Base-by-base conservation (phyloP, 2,329 filamentous ascomycete species). In the Talaromyces funiculosus region DNA sequence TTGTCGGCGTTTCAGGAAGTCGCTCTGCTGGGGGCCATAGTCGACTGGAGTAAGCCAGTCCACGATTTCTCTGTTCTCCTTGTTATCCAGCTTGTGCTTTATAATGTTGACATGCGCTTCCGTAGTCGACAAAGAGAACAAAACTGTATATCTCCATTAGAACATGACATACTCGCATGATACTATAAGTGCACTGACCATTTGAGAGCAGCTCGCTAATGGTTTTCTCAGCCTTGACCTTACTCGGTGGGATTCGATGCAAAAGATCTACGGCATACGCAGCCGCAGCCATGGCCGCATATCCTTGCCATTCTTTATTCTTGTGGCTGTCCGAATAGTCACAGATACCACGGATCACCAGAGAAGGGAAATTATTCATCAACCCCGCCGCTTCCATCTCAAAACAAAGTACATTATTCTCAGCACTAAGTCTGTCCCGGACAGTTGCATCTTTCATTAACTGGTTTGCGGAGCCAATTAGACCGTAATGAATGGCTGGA, bases 391-490 rank as follows among this genome's bases (percentile, higher is more conserved):
- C 54, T 16, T 56, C 53, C 53, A 58, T 58, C n/a, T 59, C 57
- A 38, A 64, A 64, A 31, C 57, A 63, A 10, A 51, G 54, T 6
- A 62, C n/a, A 14, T 20, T 24, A n/a, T 2, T 31, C 29, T 45
- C 12, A 14, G 29, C 5, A 16, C 4, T 31, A 7, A 61, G 14
- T 14, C 53, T 33, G 12, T 68, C 62, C n/a, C 67, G 51, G 4
- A 31, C 53, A 1, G n/a, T n/a, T 5, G 56, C 65, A 55, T 66
- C 47, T 37, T 64, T 67, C 8, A 67, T 59, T 18, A 67, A 62
- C n/a, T 59, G 59, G 45, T 68, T 67, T 14, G 56, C 64, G 5
- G 67, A 67, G 7, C 59, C 65, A 42, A 67, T 65, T 0, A 61
- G 53, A 6, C 66, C 66, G 40, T 67, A 66, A 43, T 67, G 63